These are phyloP conservation scores for Metarhizium guizhouense DNA, from an alignment of 2,329 filamentous ascomycete genomes.

Conservation along the genomic window DNA sequence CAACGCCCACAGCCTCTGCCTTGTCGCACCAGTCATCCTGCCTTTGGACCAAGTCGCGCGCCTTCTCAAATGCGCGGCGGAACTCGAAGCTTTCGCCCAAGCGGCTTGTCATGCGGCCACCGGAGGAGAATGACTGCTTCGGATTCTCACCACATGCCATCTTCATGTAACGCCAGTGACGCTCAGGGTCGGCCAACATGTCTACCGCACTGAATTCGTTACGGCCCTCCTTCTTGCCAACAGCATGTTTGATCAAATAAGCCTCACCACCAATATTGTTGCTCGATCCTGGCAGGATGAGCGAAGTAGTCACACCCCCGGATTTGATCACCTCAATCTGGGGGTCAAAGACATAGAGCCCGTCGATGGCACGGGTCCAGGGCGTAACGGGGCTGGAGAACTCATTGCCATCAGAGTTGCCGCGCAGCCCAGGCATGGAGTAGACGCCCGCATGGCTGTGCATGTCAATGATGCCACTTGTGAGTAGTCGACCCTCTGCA, in stretches of 20 bases:
- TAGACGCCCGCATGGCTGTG: constrained; percentile 57
- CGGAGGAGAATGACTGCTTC: constrained; percentile 50
- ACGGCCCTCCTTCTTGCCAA: constrained; percentile 50
- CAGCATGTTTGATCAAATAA: constrained; percentile 58
- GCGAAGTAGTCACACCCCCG: constrained; percentile 60
- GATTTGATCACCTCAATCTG: constrained; percentile 63
- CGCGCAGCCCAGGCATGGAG: constrained; percentile 44
- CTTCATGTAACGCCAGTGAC: constrained; percentile 63
- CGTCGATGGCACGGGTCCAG: constrained; percentile 59
- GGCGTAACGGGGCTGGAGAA: constrained; percentile 56
- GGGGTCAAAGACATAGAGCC: constrained; percentile 52
- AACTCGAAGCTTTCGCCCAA: constrained; percentile 64
- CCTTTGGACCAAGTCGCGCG: constrained; percentile 42
- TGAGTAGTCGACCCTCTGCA: constrained; percentile 51
- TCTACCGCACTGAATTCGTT: constrained; percentile 54
- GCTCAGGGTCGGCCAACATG: constrained; percentile 57
- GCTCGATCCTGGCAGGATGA: constrained; percentile 59
- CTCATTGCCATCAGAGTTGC: constrained; percentile 55
- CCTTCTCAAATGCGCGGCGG: constrained; percentile 58
- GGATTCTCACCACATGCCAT: constrained; percentile 69
- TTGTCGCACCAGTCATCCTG: constrained; percentile 62
- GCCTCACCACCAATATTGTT: constrained; percentile 69
- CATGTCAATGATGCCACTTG: constrained; percentile 63
- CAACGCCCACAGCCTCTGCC: constrained; percentile 39
- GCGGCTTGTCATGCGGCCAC: constrained; percentile 47